A percentile compares a stretch with the other conserved stretches of the same genome.
Evolutionary conservation across 1,139 yeast genomes (phyloP).

Genomic region (Hansenula lynferdii): DNA sequence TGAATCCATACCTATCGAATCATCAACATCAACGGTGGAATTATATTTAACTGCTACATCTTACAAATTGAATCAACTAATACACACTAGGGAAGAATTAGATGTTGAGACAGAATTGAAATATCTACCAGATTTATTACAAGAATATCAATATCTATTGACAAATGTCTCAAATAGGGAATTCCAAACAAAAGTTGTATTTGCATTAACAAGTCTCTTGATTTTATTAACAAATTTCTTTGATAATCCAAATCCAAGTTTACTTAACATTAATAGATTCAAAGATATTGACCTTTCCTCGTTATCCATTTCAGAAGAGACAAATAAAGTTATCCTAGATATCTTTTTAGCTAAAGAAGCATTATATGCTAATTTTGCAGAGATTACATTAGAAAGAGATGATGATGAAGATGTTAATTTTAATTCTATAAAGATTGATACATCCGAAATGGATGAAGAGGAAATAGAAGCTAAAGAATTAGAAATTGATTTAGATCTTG

Average conservation of each 20-base stretch:
- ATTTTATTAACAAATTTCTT: slow-evolving; percentile 14
- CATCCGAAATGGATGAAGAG: slow-evolving; percentile 24
- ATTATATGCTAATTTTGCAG: slow-evolving; percentile 26
- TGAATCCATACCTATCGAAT: neutral
- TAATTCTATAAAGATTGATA: slow-evolving; percentile 29
- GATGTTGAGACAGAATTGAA: slow-evolving; percentile 16
- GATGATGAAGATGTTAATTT: slow-evolving; percentile 57
- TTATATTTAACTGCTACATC: slow-evolving; percentile 13
- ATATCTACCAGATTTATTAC: slow-evolving; percentile 10
- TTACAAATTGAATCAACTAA: slow-evolving; percentile 12
- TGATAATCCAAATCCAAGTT: slow-evolving; percentile 18
- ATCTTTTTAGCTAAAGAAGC: slow-evolving; percentile 29
- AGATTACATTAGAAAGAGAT: slow-evolving; percentile 44
- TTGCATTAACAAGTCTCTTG: slow-evolving; percentile 8
- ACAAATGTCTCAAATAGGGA: slow-evolving; percentile 1
- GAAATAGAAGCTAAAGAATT: slow-evolving; percentile 21
- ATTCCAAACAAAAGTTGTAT: slow-evolving; percentile 10
- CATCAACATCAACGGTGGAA: slow-evolving; percentile 8
- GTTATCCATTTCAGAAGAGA: slow-evolving; percentile 21
- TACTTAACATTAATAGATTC: slow-evolving; percentile 23
- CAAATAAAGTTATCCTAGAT: slow-evolving; percentile 15
- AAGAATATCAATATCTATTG: slow-evolving; percentile 7
- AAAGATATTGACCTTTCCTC: slow-evolving; percentile 26
- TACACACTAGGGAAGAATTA: slow-evolving; percentile 12
- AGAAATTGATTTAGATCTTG: slow-evolving; percentile 42